Percentiles rank a stretch among this genome's conserved stretches.
These are phyloP conservation scores for Sclerotinia spermophila DNA, from an alignment of 2,329 filamentous ascomycete species.

Conservation along the genomic window DNA sequence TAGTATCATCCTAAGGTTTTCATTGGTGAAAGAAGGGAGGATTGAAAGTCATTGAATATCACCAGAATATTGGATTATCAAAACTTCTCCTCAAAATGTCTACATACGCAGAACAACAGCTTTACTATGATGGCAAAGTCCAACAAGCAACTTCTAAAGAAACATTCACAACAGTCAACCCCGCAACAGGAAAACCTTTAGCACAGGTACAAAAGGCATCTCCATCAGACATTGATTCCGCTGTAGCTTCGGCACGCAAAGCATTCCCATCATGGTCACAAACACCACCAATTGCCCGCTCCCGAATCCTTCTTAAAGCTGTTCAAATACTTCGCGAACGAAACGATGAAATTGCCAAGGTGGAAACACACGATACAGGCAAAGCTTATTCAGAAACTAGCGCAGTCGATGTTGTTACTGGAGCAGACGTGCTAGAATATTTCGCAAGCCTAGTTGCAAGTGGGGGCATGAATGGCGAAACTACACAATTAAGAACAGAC, in stretches of 20 bases:
- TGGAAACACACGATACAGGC: conserved; percentile 83
- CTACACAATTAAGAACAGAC: conserved; percentile 67
- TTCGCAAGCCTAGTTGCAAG: conserved; percentile 76
- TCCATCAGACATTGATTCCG: conserved; percentile 62
- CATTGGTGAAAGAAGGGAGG: conserved; percentile 13
- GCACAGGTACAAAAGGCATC: conserved; percentile 72
- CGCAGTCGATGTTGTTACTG: conserved; percentile 76
- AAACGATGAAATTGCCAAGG: conserved; percentile 74
- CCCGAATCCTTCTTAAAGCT: conserved; percentile 74
- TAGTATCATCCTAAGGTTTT: not conserved
- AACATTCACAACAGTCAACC: conserved; percentile 71
- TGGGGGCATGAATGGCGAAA: conserved; percentile 77
- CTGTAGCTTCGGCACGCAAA: conserved; percentile 64
- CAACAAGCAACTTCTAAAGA: conserved; percentile 57
- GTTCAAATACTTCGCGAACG: conserved; percentile 68
- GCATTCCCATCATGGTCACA: conserved; percentile 76
- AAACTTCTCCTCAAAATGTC: conserved; percentile 22
- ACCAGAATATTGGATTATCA: conserved; percentile 19
- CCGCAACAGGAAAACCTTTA: conserved; percentile 64
- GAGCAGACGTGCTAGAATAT: conserved; percentile 82
- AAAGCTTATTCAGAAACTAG: conserved; percentile 84
- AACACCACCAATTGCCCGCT: conserved; percentile 69
- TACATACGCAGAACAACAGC: conserved; percentile 53
- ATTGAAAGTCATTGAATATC: conserved; percentile 3
- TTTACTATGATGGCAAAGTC: conserved; percentile 71